Base-by-base conservation (phyloP, 352 stramenopile species). In the Phytophthora pseudosyringae region DNA sequence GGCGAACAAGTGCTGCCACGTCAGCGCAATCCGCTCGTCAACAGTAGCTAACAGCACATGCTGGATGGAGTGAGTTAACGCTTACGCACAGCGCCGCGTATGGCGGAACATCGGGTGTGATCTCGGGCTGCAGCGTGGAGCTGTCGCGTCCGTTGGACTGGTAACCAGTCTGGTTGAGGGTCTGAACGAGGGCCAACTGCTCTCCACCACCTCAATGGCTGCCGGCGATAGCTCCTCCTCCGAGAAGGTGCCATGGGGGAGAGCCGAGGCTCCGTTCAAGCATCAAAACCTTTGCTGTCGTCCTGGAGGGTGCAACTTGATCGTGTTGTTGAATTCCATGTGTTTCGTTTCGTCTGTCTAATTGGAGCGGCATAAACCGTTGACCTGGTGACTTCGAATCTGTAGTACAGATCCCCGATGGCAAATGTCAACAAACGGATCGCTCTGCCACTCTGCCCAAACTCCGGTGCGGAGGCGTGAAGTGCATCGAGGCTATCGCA, bases 401-500 rank as follows among this genome's bases (percentile, higher is more conserved):
- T 12, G 32, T 25, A 35, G 28, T 45, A 32, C 32, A 60, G 49
- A 67, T 59, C 32, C 40, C 41, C 21, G 41, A 36, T 61, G 33
- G 25, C 25, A 60, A 54, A 48, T 61, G 60, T 60, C 15, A 51
- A 35, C 58, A 54, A 54, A 43, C 25, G 33, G 35, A 54, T 54
- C 25, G 59, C 59, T 67, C 59, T 67, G 59, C 59, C 50, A 44
- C 46, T 55, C n/a, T 7, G 26, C 44, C 18, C 38, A 38, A 43
- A 32, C 62, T 41, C 29, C 8, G 25, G 45, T 15, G 47, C 55
- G 39, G 54, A 61, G 49, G 59, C 36, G 45, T 57, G 45, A 64
- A 57, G 46, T 50, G 18, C 33, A 64, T 33, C 55, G 16, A 47
- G 46, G 39, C 45, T 64, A 57, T 69, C 45, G 38, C 35, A 65